Percentiles rank a stretch among this genome's conserved stretches.
phyloP scores from a whole-genome alignment of 306 rosid species.

The Rosa lucieae region DNA sequence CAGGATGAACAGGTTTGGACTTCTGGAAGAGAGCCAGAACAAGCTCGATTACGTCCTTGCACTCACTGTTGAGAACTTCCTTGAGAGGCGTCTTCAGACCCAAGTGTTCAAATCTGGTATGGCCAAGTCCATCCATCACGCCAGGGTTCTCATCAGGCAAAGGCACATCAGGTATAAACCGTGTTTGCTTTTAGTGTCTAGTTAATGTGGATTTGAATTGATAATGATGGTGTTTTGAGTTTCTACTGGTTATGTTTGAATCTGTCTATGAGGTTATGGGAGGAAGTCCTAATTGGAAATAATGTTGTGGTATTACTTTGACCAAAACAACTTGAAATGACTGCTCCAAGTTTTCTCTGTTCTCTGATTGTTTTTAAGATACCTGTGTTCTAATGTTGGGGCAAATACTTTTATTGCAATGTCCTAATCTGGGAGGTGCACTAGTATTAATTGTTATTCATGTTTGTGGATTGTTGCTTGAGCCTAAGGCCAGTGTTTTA shows the following conservation, averaged over 20 bases:
- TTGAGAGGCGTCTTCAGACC: slow-evolving; percentile 44
- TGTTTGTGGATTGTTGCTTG: background rate
- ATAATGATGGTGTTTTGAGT: background rate
- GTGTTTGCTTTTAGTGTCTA: background rate
- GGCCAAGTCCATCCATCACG: slow-evolving; percentile 39
- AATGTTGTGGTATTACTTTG: background rate
- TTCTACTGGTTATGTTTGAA: background rate
- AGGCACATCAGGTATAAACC: slow-evolving; percentile 32
- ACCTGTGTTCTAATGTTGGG: background rate
- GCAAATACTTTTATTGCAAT: background rate
- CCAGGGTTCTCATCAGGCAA: slow-evolving; percentile 36
- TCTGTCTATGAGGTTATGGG: background rate
- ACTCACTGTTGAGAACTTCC: slow-evolving; percentile 39
- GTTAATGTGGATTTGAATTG: background rate
- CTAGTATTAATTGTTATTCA: background rate
- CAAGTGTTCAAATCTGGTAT: slow-evolving; percentile 32
- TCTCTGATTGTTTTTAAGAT: background rate
- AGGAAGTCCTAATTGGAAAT: background rate
- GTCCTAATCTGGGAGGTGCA: background rate
- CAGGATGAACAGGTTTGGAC: slow-evolving; percentile 40
- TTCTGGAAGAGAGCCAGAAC: slow-evolving; percentile 45
- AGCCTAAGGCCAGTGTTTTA: background rate
- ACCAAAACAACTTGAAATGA: background rate
- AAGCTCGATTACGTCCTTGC: slow-evolving; percentile 46
- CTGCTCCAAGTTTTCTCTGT: background rate